These are phyloP conservation scores for Yamadazyma nakazawae DNA, from an alignment of 805 yeast species.

Conservation along the genomic window DNA sequence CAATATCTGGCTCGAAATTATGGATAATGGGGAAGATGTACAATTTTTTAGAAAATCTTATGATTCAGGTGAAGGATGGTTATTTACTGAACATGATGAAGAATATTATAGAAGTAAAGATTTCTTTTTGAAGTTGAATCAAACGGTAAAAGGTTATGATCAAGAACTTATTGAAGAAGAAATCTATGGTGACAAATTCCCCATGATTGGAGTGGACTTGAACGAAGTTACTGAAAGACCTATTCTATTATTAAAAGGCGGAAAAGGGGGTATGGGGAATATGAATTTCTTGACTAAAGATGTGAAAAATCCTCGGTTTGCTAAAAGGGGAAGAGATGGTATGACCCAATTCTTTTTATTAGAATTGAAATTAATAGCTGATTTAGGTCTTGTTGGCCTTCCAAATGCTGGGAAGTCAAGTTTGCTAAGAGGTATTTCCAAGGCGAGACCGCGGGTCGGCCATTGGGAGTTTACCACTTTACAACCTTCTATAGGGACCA, in stretches of 20 bases:
- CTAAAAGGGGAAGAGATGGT: slow-evolving; percentile 74
- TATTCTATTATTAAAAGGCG: slow-evolving; percentile 71
- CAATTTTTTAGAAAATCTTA: slow-evolving; percentile 66
- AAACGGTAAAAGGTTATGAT: slow-evolving; percentile 66
- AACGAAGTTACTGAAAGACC: slow-evolving; percentile 62
- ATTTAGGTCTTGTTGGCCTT: slow-evolving; percentile 88
- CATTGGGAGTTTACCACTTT: slow-evolving; percentile 97
- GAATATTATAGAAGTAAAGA: slow-evolving; percentile 63
- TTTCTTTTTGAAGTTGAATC: slow-evolving; percentile 63
- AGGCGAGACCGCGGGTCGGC: slow-evolving; percentile 87
- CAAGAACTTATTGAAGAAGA: slow-evolving; percentile 56
- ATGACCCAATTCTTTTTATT: slow-evolving; percentile 65
- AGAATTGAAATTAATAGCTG: slow-evolving; percentile 87
- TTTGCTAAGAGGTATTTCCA: slow-evolving; percentile 77
- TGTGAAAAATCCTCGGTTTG: slow-evolving; percentile 86
- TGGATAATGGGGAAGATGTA: slow-evolving; percentile 10
- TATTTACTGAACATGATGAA: slow-evolving; percentile 73
- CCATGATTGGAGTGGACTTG: slow-evolving; percentile 78
- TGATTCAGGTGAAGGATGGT: slow-evolving; percentile 81
- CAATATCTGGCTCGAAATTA: slow-evolving; percentile 10
- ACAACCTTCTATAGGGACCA: slow-evolving; percentile 89
- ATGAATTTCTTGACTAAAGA: slow-evolving; percentile 86
- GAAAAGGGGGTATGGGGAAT: slow-evolving; percentile 93
- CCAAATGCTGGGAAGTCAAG: slow-evolving; percentile 98
- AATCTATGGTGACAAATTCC: slow-evolving; percentile 62